phyloP scores from a whole-genome alignment of 1,284 basidiomycete species.

The Moniliella sp. region DNA sequence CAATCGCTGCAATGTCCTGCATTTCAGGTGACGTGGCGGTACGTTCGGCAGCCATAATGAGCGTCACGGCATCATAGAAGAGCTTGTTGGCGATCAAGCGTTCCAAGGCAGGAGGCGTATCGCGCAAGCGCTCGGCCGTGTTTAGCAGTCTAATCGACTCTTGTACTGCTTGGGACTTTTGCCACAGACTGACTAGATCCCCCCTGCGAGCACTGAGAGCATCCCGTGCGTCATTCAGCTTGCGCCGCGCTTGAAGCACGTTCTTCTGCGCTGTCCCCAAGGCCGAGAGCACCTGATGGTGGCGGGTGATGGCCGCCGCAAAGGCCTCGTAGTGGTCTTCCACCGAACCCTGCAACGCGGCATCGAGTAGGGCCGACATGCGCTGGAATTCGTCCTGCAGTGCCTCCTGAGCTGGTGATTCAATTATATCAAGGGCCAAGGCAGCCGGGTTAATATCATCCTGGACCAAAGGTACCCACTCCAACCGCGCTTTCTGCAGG shows the following conservation, averaged over 20 bases:
- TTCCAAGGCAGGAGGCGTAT: slow-evolving; percentile 75
- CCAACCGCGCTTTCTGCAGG: slow-evolving; percentile 26
- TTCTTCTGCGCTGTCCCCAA: slow-evolving; percentile 17
- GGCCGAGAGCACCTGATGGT: slow-evolving; percentile 20
- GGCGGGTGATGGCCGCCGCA: slow-evolving; percentile 29
- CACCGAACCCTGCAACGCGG: slow-evolving; percentile 24
- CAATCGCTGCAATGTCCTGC: slow-evolving; percentile 73
- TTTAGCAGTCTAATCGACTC: slow-evolving; percentile 23
- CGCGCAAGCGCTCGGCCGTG: slow-evolving; percentile 46
- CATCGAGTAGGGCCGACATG: slow-evolving; percentile 21
- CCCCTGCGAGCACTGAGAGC: slow-evolving; percentile 25
- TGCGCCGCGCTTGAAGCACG: slow-evolving; percentile 12
- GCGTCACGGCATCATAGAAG: slow-evolving; percentile 64
- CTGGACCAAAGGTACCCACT: slow-evolving; percentile 26
- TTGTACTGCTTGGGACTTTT: slow-evolving; percentile 23
- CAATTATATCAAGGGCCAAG: slow-evolving; percentile 23
- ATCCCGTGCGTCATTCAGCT: slow-evolving; percentile 22
- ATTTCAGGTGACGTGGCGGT: slow-evolving; percentile 76
- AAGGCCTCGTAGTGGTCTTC: slow-evolving; percentile 32
- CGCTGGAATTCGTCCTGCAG: slow-evolving; percentile 17
- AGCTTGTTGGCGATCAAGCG: slow-evolving; percentile 86
- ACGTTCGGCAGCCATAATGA: slow-evolving; percentile 71
- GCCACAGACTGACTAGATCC: slow-evolving; percentile 33
- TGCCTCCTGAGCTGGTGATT: slow-evolving; percentile 19
- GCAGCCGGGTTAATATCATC: slow-evolving; percentile 28